phyloP scores from a whole-genome alignment of 768 basidiomycete genomes.

The Suillus tomentosus region DNA sequence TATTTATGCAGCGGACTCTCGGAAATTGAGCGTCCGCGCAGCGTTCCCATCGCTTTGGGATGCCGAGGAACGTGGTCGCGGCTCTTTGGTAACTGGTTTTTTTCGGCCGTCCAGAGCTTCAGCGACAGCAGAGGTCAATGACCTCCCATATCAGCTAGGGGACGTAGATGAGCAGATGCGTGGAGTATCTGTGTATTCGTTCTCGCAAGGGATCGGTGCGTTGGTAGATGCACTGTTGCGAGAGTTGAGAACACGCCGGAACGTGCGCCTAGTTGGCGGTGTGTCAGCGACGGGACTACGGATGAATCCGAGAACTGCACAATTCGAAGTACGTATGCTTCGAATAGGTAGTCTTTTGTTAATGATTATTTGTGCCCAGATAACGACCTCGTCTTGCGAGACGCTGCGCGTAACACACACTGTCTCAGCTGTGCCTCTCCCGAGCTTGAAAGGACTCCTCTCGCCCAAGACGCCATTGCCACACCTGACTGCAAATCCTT shows the following conservation, averaged over 20 bases:
- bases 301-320: constrained; percentile 32
- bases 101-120: constrained; percentile 30
- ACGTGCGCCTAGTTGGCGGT: constrained; percentile 58
- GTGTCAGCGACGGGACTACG: constrained; percentile 41
- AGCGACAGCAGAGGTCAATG: constrained; percentile 16
- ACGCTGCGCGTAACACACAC: constrained; percentile 57
- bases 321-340: constrained; percentile 46
- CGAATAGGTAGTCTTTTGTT: constrained; percentile 9
- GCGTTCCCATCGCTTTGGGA: constrained; percentile 78
- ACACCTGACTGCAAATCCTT: constrained; percentile 67
- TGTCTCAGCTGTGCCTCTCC: constrained; percentile 77
- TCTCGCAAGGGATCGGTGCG: constrained; percentile 72
- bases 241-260: constrained; percentile 46
- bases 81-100: constrained; percentile 69
- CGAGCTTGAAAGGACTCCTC: constrained; percentile 48
- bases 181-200: constrained; percentile 76
- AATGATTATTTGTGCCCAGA: constrained; percentile 22
- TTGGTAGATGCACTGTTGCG: constrained; percentile 59
- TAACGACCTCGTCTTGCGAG: constrained; percentile 36
- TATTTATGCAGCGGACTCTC: constrained; percentile 87
- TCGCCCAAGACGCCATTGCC: constrained; percentile 48
- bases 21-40: constrained; percentile 70
- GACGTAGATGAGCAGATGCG: constrained; percentile 49
- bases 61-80: constrained; percentile 64
- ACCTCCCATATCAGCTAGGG: constrained; percentile 50